Evolutionary conservation across 2,329 filamentous ascomycete genomes (phyloP).

Genomic region (Colletotrichum scovillei): DNA sequence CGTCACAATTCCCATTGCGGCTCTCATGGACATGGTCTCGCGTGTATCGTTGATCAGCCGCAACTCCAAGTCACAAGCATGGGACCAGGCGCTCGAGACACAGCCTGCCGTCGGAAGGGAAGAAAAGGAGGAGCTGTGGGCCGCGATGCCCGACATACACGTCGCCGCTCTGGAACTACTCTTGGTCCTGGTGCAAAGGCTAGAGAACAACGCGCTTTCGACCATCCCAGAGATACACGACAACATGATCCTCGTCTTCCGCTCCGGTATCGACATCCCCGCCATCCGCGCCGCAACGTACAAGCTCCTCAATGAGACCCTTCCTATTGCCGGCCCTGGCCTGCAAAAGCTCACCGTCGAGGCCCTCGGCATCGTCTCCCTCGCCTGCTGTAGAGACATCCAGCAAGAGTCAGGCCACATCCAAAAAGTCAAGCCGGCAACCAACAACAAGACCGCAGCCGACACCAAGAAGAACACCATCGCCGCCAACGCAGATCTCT

Average conservation of each 20-base stretch:
- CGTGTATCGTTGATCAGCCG: slow-evolving; percentile 76
- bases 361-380: slow-evolving; percentile 71
- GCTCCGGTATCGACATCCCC: slow-evolving; percentile 62
- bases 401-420: slow-evolving; percentile 65
- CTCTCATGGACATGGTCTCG: slow-evolving; percentile 75
- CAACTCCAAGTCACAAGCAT: slow-evolving; percentile 59
- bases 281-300: slow-evolving; percentile 73
- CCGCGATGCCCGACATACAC: slow-evolving; percentile 79
- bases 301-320: slow-evolving; percentile 63
- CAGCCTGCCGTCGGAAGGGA: slow-evolving; percentile 81
- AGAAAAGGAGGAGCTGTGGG: slow-evolving; percentile 84
- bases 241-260: slow-evolving; percentile 78
- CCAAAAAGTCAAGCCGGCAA: slow-evolving; percentile 50
- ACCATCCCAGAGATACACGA: slow-evolving; percentile 75
- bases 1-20: slow-evolving; percentile 75
- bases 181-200: slow-evolving; percentile 64
- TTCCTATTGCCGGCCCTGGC: slow-evolving; percentile 72
- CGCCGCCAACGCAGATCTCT: slow-evolving; percentile 77
- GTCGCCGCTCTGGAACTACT: slow-evolving; percentile 75
- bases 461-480: slow-evolving; percentile 53
- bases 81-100: slow-evolving; percentile 66
- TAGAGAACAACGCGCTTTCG: slow-evolving; percentile 68
- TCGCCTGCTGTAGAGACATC: slow-evolving; percentile 80
- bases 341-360: slow-evolving; percentile 74
- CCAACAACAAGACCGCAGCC: slow-evolving; percentile 37